Percentiles rank a stretch among this genome's conserved stretches.
Evolutionary conservation across 2,329 filamentous ascomycete genomes (phyloP).

Genomic region (Diaporthe sp.): DNA sequence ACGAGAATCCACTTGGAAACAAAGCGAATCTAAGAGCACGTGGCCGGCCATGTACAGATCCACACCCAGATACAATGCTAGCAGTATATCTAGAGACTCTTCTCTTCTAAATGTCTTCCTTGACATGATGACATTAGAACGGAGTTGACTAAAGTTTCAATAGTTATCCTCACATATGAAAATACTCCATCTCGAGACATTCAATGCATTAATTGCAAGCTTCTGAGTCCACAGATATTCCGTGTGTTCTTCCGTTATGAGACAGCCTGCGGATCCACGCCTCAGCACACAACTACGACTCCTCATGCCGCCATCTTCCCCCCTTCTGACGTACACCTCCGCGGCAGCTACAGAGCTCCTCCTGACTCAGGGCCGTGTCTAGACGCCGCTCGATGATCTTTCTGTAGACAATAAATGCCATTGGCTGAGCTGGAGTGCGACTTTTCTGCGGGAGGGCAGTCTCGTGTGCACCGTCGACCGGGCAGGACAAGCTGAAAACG

Average conservation of each 20-base stretch:
- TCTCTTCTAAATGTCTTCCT: neutral
- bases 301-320: neutral
- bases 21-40: too few relatives aligned
- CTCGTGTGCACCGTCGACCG: neutral
- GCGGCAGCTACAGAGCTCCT: neutral
- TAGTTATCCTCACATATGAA: neutral
- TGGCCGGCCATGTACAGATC: too few relatives aligned
- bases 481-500: neutral
- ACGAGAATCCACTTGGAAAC: too few relatives aligned
- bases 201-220: neutral
- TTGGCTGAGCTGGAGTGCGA: neutral
- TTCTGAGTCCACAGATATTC: neutral
- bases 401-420: neutral
- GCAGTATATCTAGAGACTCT: neutral
- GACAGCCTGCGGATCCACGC: neutral
- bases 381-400: neutral
- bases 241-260: neutral
- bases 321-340: conserved; percentile 7
- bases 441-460: too few relatives aligned
- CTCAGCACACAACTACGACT: neutral
- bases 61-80: too few relatives aligned
- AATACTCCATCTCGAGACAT: too few relatives aligned
- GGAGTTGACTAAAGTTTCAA: too few relatives aligned
- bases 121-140: too few relatives aligned
- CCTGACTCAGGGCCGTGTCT: neutral